Base-by-base conservation (phyloP, 1,284 basidiomycete species). In the Tilletia indica region DNA sequence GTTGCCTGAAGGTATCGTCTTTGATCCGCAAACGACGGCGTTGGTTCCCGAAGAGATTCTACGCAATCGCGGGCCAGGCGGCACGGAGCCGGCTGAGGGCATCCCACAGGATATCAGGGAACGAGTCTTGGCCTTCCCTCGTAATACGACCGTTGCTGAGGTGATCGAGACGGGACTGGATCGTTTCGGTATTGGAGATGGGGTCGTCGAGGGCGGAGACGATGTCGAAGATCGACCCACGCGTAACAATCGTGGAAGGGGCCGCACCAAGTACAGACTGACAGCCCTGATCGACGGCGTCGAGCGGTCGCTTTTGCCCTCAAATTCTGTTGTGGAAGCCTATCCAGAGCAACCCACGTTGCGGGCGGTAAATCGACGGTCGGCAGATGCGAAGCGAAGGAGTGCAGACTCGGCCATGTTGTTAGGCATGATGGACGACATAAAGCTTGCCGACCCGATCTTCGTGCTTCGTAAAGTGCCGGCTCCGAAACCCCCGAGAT, bases 171-270 rank as follows among this genome's bases (percentile, higher is more conserved):
- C 93, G 58, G 92, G 91, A 12, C 83, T 98, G 74, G 94, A 97
- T 80, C 86, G 93, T 69, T 97, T 97, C 81, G 95, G 95, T 0
- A 95, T 99, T 68, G 86, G 89, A 45, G 96, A 97, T 56, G 96
- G 94, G 21, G 93, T 99, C 1, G 95, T 97, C 0, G 94, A 98
- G 83, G 96, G 96, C 1, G 95, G 95, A 0, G 96, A 99, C 84
- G 95, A 97, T 80, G 89, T 98, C 0, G 96, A 98, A 84, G 94
- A 96, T 81, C 94, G 95, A 83, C 86, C 90, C 56, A 88, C 89
- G 14, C 93, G 93, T 3, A 47, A 19, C 85, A 87, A 93, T 70
- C 88, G 91, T 73, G 95, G 93, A 84, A 87, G 89, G 21, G 85
- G 89, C 2, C 88, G 92, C 66, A 91, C 96, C 56, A 88, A 93